A percentile compares a stretch with the other conserved stretches of the same genome.
phyloP scores from a whole-genome alignment of 352 stramenopile species.

The Phytophthora multivora region DNA sequence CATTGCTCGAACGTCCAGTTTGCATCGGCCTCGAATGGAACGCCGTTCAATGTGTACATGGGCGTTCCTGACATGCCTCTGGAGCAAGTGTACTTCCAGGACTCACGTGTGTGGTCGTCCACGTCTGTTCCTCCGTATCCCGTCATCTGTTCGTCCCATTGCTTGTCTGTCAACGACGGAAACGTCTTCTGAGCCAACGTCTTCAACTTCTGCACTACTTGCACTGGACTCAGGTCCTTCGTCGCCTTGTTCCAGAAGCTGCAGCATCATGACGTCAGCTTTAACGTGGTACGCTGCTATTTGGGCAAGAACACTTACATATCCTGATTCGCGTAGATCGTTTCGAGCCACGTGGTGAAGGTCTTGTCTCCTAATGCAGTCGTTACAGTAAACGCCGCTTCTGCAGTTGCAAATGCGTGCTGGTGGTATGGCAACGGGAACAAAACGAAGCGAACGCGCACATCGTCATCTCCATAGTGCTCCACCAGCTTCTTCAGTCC shows the following conservation, averaged over 20 bases:
- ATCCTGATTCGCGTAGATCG: conserved; percentile 80
- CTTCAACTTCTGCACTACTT: conserved; percentile 69
- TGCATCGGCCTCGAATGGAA: conserved; percentile 73
- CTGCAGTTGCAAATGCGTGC: conserved; percentile 67
- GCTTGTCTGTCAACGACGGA: conserved; percentile 53
- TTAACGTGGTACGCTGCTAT: background rate
- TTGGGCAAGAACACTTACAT: conserved; percentile 37
- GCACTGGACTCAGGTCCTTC: conserved; percentile 73
- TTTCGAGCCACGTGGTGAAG: conserved; percentile 80
- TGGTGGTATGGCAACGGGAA: conserved; percentile 85
- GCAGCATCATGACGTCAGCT: conserved; percentile 4
- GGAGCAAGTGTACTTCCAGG: conserved; percentile 86
- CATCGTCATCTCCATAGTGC: conserved; percentile 58
- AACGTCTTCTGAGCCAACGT: conserved; percentile 71
- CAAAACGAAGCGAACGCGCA: conserved; percentile 74
- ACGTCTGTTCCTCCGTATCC: conserved; percentile 75
- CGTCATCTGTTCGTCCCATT: conserved; percentile 78
- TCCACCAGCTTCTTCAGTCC: conserved; percentile 63
- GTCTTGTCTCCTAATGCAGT: conserved; percentile 51
- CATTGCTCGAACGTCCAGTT: conserved; percentile 74
- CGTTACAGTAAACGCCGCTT: conserved; percentile 72
- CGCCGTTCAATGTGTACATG: conserved; percentile 81
- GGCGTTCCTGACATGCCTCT: conserved; percentile 75
- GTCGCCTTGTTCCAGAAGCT: conserved; percentile 84
- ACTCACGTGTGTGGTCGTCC: conserved; percentile 58